Evolutionary conservation across 2,329 filamentous ascomycete genomes (phyloP).

Genomic region (Arthrobotrys sphaeroides): DNA sequence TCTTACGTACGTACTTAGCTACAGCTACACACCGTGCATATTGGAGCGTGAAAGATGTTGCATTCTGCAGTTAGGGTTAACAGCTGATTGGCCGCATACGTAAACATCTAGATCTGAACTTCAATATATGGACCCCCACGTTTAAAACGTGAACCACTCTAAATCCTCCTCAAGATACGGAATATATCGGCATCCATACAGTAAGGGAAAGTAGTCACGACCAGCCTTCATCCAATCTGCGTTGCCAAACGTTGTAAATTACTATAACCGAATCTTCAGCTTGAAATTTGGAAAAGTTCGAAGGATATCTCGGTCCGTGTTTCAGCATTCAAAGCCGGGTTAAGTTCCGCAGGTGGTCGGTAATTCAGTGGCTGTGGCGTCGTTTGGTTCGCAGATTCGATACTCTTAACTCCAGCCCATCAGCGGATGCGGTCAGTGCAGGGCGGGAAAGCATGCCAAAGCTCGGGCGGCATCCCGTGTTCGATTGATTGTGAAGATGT

Average conservation of each 20-base stretch:
- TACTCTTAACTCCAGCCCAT: not conserved
- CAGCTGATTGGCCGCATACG: too few relatives aligned
- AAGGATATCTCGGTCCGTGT: not conserved
- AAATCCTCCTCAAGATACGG: too few relatives aligned
- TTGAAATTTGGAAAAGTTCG: not conserved
- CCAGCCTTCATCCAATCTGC: not conserved
- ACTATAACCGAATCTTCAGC: not conserved
- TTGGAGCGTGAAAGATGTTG: too few relatives aligned
- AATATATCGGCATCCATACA: not conserved
- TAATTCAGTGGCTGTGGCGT: conserved; percentile 13
- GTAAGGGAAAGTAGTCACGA: too few relatives aligned
- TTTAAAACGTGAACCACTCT: too few relatives aligned
- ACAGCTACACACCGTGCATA: too few relatives aligned
- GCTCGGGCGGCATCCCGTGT: not conserved
- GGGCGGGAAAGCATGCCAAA: not conserved
- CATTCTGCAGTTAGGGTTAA: too few relatives aligned
- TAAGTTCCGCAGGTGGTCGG: not conserved
- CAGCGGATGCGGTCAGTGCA: not conserved
- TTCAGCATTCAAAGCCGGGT: not conserved
- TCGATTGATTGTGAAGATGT: not conserved
- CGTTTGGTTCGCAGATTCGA: not conserved
- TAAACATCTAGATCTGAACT: too few relatives aligned
- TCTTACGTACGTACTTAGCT: too few relatives aligned
- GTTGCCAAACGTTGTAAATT: conserved; percentile 4
- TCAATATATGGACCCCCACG: too few relatives aligned